Conservation (phyloP, 441 rosid genomes). For the Theobroma grandiflorum region DNA sequence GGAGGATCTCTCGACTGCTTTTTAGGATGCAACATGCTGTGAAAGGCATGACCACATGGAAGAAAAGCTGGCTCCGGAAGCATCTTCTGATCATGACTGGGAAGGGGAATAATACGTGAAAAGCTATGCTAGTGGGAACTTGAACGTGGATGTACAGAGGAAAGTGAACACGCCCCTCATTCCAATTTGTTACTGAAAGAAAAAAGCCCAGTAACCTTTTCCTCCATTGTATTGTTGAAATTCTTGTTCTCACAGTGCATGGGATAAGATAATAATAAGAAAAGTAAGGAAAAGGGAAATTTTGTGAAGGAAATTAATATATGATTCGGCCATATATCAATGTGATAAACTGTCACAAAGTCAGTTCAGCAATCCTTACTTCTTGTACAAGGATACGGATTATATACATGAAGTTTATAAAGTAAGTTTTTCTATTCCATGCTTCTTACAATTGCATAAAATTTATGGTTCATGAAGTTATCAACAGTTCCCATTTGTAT, state of each 20-base stretch:
- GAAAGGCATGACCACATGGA: constrained; percentile 40
- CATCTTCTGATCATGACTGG: neutral
- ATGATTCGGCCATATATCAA: neutral
- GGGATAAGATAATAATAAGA: neutral
- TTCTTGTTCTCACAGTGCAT: neutral
- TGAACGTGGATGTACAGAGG: neutral
- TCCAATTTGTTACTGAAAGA: neutral
- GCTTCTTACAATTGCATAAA: neutral
- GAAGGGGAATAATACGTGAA: neutral
- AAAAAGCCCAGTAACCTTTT: neutral
- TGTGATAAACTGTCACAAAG: neutral
- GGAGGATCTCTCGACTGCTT: constrained; percentile 28
- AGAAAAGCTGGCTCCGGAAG: constrained; percentile 27
- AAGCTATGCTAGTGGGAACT: neutral
- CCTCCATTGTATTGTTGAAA: neutral
- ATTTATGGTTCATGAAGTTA: neutral
- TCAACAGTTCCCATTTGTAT: neutral
- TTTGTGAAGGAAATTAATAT: neutral
- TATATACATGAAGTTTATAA: neutral
- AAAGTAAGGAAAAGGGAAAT: neutral
- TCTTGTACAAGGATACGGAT: neutral
- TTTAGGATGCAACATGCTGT: constrained; percentile 17
- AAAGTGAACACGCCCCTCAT: neutral
- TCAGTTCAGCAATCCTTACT: neutral
- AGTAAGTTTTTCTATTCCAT: neutral